Evolutionary conservation across 2,329 filamentous ascomycete species (phyloP), one percentile per base, ranked within the genome.

Genomic region (Canariomyces notabilis): DNA sequence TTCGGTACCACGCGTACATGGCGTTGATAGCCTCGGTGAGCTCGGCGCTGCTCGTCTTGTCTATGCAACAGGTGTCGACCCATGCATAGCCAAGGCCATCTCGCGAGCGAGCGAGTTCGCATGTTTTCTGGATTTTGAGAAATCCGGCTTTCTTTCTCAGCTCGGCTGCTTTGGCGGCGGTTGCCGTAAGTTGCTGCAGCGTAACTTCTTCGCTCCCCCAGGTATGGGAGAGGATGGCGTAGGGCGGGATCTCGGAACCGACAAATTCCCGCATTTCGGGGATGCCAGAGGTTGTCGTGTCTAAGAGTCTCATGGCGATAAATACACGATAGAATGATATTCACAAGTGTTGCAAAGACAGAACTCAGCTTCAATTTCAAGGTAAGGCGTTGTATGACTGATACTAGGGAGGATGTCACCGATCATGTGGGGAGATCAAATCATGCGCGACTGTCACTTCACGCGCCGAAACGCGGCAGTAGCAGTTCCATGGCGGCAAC

Each of bases 201-300:
- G 37, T 44, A 38, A 50, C 48, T 12, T 53, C 50, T 9, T 46
- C 42, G 5, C 31, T 16, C n/a, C 20, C 44, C 44, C 40, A 50
- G 21, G 32, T 47, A n/a, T 53, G 48, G 11, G 48, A 53, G 9
- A 53, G 33, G 39, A 53, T 50, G 31, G 45, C 42, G 19, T 53
- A 53, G 8, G 34, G 44, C 48, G 14, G 60, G 26, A 29, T 9
- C 9, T 29, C 4, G 9, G 26, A 29, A 12, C 26, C 26, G 26
- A 29, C 14, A 12, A 29, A 29, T 29, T 29, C 26, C 26, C 8
- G 9, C 26, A 29, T 4, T 12, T 29, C 9, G 9, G 26, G 26
- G 26, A 9, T 12, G 14, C 7, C 9, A 29, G 8, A 12, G 8
- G 26, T 29, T 29, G 26, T 11, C 7, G 26, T 29, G 4, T 29